Conservation (phyloP, 2,329 filamentous ascomycete genomes). For the Cladobotryum mycophilum region DNA sequence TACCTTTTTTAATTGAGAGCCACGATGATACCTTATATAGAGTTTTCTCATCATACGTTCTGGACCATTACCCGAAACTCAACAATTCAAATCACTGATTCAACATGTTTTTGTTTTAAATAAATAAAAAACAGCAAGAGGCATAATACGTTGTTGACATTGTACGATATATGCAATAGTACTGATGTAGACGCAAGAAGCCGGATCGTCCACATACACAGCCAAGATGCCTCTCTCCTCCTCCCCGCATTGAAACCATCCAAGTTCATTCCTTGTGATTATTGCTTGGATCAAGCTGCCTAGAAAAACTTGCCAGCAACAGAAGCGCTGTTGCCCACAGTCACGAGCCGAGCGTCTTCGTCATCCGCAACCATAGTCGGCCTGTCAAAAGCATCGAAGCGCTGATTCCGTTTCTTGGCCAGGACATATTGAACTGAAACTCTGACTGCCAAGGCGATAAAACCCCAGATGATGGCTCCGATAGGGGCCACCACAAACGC, state of each 20-base stretch:
- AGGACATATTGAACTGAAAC: conserved; percentile 51
- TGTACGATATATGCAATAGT: no score
- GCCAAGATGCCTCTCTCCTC: no score
- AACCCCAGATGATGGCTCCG: conserved; percentile 66
- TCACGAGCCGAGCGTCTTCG: conserved; percentile 25
- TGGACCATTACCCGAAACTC: no score
- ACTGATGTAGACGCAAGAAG: no score
- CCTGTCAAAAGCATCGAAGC: conserved; percentile 63
- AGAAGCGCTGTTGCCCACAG: conserved; percentile 37
- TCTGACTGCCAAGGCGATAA: conserved; percentile 55
- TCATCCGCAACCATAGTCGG: conserved; percentile 28
- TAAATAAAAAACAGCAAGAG: no score
- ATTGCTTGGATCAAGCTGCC: background rate
- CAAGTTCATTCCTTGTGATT: background rate
- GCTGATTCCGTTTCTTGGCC: conserved; percentile 51
- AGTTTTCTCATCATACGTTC: no score
- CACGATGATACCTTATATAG: no score
- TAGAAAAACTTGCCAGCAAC: conserved; percentile 52
- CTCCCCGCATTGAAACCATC: background rate
- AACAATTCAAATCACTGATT: no score
- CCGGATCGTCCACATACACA: no score
- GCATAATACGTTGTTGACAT: no score
- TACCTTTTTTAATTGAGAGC: no score
- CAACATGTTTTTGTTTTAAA: no score
- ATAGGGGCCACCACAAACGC: conserved; percentile 76